These are phyloP conservation scores for Curvularia sp. DNA, from an alignment of 2,329 filamentous ascomycete species.

Conservation along the genomic window DNA sequence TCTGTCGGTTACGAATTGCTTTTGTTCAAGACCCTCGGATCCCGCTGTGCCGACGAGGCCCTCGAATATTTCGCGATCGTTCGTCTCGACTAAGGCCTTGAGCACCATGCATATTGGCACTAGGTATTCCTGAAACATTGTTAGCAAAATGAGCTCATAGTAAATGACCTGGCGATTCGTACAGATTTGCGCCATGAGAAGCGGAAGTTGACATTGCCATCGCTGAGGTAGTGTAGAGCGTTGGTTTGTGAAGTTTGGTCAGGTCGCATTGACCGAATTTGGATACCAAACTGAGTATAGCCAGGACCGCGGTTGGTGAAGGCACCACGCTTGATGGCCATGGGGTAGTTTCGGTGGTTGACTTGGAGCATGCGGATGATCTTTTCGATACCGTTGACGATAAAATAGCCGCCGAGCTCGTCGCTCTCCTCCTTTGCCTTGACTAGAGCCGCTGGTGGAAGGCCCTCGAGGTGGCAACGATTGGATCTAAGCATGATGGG, in stretches of 20 bases:
- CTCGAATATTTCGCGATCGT: conserved; percentile 95
- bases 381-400: conserved; percentile 72
- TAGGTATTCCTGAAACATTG: conserved; percentile 73
- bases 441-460: conserved; percentile 82
- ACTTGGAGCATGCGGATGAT: conserved; percentile 18
- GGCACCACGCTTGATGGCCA: conserved; percentile 90
- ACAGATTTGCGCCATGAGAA: conserved; percentile 95
- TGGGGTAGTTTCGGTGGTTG: conserved; percentile 89
- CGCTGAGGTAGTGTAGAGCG: conserved; percentile 91
- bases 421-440: conserved; percentile 92
- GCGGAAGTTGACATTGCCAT: conserved; percentile 94
- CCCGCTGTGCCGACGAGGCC: conserved; percentile 80
- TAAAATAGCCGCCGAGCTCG: conserved; percentile 94
- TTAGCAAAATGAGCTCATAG: neutral
- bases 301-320: conserved; percentile 85
- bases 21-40: conserved; percentile 81
- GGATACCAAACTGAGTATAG: conserved; percentile 90
- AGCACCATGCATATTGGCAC: conserved; percentile 95
- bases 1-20: conserved; percentile 88
- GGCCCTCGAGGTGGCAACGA: conserved; percentile 85
- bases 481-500: conserved; percentile 79
- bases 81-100: conserved; percentile 93
- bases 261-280: conserved; percentile 90
- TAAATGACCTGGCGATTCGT: neutral
- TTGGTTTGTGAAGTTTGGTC: conserved; percentile 99